phyloP scores from a whole-genome alignment of 805 yeast genomes.

The Candida tibetensis region DNA sequence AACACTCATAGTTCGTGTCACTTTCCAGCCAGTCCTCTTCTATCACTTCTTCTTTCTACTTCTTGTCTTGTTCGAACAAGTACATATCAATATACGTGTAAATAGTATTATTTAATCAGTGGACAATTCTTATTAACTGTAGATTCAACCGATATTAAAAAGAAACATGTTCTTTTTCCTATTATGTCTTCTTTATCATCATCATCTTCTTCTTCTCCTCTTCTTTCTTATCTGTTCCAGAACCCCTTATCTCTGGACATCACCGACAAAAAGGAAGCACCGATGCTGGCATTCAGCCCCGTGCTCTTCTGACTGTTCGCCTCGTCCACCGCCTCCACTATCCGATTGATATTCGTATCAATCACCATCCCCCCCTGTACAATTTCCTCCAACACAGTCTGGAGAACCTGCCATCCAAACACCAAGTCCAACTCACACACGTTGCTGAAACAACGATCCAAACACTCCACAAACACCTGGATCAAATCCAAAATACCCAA shows the following conservation, averaged over 20 bases:
- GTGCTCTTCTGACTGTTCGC: constrained; percentile 52
- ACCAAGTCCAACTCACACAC: constrained; percentile 95
- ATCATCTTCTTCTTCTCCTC: not conserved
- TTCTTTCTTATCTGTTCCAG: constrained; percentile 17
- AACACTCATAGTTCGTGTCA: not conserved
- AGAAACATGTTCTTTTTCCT: not conserved
- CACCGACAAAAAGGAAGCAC: constrained; percentile 23
- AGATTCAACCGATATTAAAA: no score
- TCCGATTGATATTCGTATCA: constrained; percentile 79
- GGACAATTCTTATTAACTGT: no score
- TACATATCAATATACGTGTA: no score
- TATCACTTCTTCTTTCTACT: not conserved
- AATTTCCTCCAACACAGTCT: constrained; percentile 86
- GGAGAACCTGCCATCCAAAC: constrained; percentile 97
- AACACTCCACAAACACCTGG: constrained; percentile 93
- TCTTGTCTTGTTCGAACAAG: not conserved
- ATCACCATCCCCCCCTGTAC: constrained; percentile 98
- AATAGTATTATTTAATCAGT: no score
- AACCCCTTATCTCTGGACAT: constrained; percentile 28
- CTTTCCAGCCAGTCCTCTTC: not conserved
- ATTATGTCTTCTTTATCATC: not conserved
- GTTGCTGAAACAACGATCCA: constrained; percentile 88
- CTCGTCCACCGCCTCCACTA: constrained; percentile 80
- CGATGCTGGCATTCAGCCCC: constrained; percentile 13
- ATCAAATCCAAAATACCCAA: constrained; percentile 90